These are phyloP conservation scores for Viola odorata DNA, from an alignment of 345 rosid genomes.

Conservation along the genomic window DNA sequence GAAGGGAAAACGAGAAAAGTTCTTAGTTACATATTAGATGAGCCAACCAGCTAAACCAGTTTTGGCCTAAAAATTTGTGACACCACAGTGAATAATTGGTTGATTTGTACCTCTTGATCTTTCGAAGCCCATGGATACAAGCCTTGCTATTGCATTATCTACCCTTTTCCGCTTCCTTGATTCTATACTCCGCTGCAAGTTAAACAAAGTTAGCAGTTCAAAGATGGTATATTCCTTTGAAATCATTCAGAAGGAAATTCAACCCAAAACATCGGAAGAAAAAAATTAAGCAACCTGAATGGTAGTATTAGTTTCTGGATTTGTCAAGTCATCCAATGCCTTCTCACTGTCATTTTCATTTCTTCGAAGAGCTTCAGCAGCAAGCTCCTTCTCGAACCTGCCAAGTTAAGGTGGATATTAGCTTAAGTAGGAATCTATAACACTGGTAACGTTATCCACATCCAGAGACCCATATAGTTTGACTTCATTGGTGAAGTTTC, in stretches of 20 bases:
- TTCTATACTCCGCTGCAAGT: slow-evolving; percentile 52
- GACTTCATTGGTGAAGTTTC: too few species aligned
- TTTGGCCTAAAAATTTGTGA: neutral
- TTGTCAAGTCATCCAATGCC: slow-evolving; percentile 86
- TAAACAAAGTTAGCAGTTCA: slow-evolving; percentile 10
- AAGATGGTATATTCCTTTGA: neutral
- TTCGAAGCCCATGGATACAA: slow-evolving; percentile 90
- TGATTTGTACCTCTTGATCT: slow-evolving; percentile 50
- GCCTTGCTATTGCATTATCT: slow-evolving; percentile 39
- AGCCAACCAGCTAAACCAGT: neutral
- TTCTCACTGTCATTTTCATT: slow-evolving; percentile 73
- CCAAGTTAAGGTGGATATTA: slow-evolving; percentile 16
- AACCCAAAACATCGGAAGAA: neutral
- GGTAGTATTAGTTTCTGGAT: slow-evolving; percentile 53
- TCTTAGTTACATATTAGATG: neutral
- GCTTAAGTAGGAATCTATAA: neutral
- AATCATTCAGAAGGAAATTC: neutral
- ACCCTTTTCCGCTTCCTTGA: slow-evolving; percentile 66
- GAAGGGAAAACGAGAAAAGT: slow-evolving; percentile 12
- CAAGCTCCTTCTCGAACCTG: slow-evolving; percentile 82
- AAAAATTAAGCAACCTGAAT: slow-evolving; percentile 46
- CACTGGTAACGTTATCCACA: neutral
- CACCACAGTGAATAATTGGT: neutral
- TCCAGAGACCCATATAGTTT: too few species aligned
- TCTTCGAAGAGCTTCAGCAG: slow-evolving; percentile 86